Evolutionary conservation across 441 rosid species (phyloP).

Genomic region (Iberis amara): DNA sequence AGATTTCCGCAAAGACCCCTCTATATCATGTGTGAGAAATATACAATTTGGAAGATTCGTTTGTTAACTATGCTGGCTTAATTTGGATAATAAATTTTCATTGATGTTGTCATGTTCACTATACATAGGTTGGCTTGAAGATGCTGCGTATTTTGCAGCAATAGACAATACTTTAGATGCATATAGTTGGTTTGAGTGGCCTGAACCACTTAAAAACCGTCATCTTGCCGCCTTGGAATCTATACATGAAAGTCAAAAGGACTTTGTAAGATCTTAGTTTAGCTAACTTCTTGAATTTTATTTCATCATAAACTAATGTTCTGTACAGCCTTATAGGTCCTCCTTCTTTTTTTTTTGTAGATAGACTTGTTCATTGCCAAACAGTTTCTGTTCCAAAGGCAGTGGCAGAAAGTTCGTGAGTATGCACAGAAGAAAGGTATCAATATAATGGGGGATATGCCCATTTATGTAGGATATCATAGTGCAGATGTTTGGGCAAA

Average conservation of each 20-base stretch:
- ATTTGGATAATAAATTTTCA: slow-evolving; percentile 9
- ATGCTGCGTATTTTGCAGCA: slow-evolving; percentile 96
- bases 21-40: slow-evolving; percentile 66
- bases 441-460: slow-evolving; percentile 98
- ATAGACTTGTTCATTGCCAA: slow-evolving; percentile 80
- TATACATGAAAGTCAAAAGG: slow-evolving; percentile 61
- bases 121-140: slow-evolving; percentile 88
- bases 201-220: slow-evolving; percentile 66
- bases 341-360: slow-evolving; percentile 39
- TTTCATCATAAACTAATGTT: slow-evolving; percentile 7
- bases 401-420: slow-evolving; percentile 77
- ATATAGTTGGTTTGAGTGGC: slow-evolving; percentile 86
- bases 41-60: neutral
- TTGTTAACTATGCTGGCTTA: slow-evolving; percentile 1
- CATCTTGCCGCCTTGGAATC: slow-evolving; percentile 89
- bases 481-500: slow-evolving; percentile 99
- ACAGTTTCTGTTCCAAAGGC: slow-evolving; percentile 92
- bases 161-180: slow-evolving; percentile 55
- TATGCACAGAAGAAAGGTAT: slow-evolving; percentile 69
- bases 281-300: slow-evolving; percentile 13
- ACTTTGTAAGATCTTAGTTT: slow-evolving; percentile 56
- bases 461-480: slow-evolving; percentile 90
- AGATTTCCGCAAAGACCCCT: slow-evolving; percentile 53
- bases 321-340: slow-evolving; percentile 18
- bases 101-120: slow-evolving; percentile 4